Base-by-base conservation (phyloP, 2,329 filamentous ascomycete species). In the Colletotrichum sp. region DNA sequence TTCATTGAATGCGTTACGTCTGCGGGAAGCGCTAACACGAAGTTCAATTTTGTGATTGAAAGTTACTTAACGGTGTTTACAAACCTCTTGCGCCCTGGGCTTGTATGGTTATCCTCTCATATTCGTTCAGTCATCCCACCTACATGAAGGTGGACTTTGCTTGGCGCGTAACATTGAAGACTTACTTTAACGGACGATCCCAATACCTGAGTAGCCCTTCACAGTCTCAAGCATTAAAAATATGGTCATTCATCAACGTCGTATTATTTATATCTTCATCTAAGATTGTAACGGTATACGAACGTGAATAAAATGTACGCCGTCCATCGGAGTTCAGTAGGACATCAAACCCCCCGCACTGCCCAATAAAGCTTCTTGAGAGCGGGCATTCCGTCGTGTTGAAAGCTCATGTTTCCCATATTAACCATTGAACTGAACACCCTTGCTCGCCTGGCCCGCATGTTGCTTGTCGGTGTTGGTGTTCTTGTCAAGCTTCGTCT, bases 401-500 rank as follows among this genome's bases (percentile, higher is more conserved):
- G 61, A 8, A 21, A 10, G 21, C 61, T 26, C 2, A 5, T n/a
- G 12, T 8, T 6, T 28, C 7, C n/a, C 13, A 8, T 16, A 43
- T 38, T 26, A 12, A 38, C 61, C 61, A 28, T 64, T 38, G n/a
- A 87, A 87, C 66, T 83, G 76, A 28, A 87, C 81, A 56, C 81
- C 80, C 77, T 82, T 79, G 77, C 83, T 85, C 34, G 80, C 73
- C 74, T 83, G 67, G 30, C 84, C 84, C 10, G 83, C 82, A 3
- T 79, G 78, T 21, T 79, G 78, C 71, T 81, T 69, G 79, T 87
- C 85, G 3, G 77, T 77, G 13, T 83, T 81, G 66, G 91, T 85
- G 81, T 91, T 91, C 73, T 84, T 90, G 75, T 87, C 82, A 69
- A 91, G 83, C 84, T 91, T 91, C 65, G 78, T 88, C 78, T 83